Evolutionary conservation across 805 yeast genomes (phyloP).

Genomic region (Myxozyma monticola): DNA sequence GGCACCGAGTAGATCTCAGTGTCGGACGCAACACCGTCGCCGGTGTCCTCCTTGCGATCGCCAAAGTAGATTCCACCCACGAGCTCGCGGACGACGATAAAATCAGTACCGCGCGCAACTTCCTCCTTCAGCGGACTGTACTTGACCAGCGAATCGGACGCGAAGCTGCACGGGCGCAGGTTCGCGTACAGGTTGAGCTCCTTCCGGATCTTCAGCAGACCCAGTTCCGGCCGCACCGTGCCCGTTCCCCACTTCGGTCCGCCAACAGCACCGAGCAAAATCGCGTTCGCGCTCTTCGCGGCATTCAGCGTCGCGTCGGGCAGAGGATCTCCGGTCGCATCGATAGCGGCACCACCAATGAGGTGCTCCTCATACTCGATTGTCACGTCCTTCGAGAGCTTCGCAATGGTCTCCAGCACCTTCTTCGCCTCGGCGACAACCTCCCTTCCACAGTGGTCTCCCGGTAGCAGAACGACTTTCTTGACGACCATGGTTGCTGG

Average conservation of each 20-base stretch:
- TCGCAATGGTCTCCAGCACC: constrained; percentile 77
- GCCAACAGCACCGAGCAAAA: constrained; percentile 96
- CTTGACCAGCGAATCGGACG: constrained; percentile 75
- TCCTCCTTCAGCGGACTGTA: constrained; percentile 86
- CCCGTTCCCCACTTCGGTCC: constrained; percentile 99
- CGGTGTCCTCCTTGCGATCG: constrained; percentile 88
- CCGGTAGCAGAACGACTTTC: constrained; percentile 85
- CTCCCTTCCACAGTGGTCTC: constrained; percentile 97
- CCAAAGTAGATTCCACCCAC: constrained; percentile 99
- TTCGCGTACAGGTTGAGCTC: constrained; percentile 93
- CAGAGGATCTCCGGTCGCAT: constrained; percentile 90
- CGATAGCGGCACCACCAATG: constrained; percentile 98
- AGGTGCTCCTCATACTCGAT: constrained; percentile 81
- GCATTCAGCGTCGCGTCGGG: constrained; percentile 82
- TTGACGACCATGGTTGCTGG: constrained; percentile 42
- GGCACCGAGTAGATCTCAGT: constrained; percentile 88
- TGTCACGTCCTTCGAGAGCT: constrained; percentile 50
- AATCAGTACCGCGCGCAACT: constrained; percentile 85
- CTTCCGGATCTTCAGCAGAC: constrained; percentile 88
- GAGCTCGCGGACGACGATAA: constrained; percentile 90
- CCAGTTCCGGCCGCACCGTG: constrained; percentile 94
- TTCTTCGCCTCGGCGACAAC: constrained; percentile 87
- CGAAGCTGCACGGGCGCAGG: constrained; percentile 94
- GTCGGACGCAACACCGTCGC: constrained; percentile 84
- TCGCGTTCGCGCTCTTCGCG: constrained; percentile 86